Evolutionary conservation across 2,329 filamentous ascomycete species (phyloP).

Genomic region (Fonsecaea nubica): DNA sequence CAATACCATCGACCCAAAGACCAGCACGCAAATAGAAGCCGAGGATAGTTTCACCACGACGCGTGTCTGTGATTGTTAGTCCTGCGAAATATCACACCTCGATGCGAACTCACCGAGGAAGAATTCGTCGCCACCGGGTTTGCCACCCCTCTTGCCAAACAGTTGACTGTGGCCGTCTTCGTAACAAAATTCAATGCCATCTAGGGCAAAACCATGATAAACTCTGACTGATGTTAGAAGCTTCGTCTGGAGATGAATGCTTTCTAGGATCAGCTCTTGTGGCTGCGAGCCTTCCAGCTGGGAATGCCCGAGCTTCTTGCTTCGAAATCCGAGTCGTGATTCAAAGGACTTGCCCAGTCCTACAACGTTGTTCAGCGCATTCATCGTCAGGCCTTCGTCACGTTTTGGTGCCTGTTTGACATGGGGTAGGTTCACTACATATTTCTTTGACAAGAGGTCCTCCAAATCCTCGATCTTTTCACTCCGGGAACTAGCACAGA

Average conservation of each 20-base stretch:
- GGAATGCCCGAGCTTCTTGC: conserved; percentile 75
- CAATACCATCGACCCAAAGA: conserved; percentile 83
- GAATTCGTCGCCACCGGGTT: conserved; percentile 74
- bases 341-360: conserved; percentile 38
- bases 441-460: conserved; percentile 72
- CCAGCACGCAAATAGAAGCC: conserved; percentile 85
- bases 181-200: conserved; percentile 91
- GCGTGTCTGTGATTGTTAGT: conserved; percentile 66
- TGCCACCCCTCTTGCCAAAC: conserved; percentile 81
- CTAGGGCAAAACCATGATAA: conserved; percentile 76
- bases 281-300: conserved; percentile 72
- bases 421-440: conserved; percentile 75
- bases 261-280: conserved; percentile 76
- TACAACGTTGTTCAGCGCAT: conserved; percentile 35
- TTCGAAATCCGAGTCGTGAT: conserved; percentile 72
- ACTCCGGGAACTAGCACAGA: conserved; percentile 75
- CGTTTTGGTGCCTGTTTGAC: conserved; percentile 48
- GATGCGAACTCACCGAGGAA: conserved; percentile 68
- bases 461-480: conserved; percentile 79
- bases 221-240: conserved; percentile 76
- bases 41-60: conserved; percentile 82
- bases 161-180: conserved; percentile 84
- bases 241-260: conserved; percentile 70
- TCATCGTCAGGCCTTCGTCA: conserved; percentile 41
- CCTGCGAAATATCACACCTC: not conserved